Percentiles rank a stretch among this genome's conserved stretches.
phyloP scores from a whole-genome alignment of 73 alveolate genomes.

The Blepharisma japonicum region DNA sequence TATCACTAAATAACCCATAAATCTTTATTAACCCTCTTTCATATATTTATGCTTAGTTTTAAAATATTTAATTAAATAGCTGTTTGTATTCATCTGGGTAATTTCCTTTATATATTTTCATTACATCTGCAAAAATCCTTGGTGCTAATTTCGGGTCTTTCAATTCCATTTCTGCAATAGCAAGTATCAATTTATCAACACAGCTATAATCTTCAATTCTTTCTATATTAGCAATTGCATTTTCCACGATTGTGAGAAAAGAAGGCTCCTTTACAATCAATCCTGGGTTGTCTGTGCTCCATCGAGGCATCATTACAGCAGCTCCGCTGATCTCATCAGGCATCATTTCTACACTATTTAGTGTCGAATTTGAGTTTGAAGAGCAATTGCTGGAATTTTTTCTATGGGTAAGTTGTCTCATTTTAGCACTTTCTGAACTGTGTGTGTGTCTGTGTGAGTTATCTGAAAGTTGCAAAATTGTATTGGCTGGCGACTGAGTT shows the following conservation, averaged over 20 bases:
- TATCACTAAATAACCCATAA: too few species aligned
- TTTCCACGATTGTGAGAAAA: not conserved
- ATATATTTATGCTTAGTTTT: too few species aligned
- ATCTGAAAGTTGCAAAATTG: not conserved
- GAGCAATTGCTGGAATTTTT: conserved; percentile 17
- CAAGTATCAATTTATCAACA: not conserved
- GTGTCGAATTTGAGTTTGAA: not conserved
- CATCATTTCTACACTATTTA: not conserved
- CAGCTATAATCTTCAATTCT: not conserved
- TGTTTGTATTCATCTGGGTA: conserved; percentile 10
- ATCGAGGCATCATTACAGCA: not conserved
- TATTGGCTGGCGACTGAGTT: conserved; percentile 11
- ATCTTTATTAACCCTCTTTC: too few species aligned
- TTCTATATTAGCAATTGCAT: not conserved
- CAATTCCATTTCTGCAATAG: conserved; percentile 6
- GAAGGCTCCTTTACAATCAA: not conserved
- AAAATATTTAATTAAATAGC: not conserved
- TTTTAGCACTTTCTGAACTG: not conserved
- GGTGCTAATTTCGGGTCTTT: not conserved
- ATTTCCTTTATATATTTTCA: not conserved
- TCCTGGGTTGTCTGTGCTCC: not conserved
- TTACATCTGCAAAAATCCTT: not conserved
- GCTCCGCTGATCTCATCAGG: not conserved
- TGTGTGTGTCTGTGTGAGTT: conserved; percentile 18
- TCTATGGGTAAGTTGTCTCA: not conserved